A percentile compares a stretch with the other conserved stretches of the same genome.
phyloP scores from a whole-genome alignment of 768 basidiomycete genomes.

The Ephemerocybe angulata region DNA sequence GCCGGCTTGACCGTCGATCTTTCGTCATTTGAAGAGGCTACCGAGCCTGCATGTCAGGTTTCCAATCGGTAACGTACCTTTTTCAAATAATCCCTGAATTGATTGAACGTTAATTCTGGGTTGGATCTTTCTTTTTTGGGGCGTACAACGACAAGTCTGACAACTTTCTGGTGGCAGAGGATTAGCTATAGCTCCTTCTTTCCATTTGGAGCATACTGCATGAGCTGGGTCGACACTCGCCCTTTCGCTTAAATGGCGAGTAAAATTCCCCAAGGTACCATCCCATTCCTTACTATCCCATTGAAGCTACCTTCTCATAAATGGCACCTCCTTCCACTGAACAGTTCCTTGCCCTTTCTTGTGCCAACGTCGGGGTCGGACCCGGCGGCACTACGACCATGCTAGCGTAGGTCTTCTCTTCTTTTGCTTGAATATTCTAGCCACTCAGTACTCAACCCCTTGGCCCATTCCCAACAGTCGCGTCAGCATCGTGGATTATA shows the following conservation, averaged over 20 bases:
- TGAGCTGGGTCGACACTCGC: neutral
- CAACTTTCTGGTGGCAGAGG: constrained; percentile 1
- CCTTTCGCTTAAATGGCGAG: neutral
- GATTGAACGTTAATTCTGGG: constrained; percentile 5
- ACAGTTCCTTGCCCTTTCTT: constrained; percentile 58
- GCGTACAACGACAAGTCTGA: neutral
- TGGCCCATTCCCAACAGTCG: constrained; percentile 26
- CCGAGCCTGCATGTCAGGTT: neutral
- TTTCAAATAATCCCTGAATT: neutral
- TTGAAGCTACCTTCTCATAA: constrained; percentile 21
- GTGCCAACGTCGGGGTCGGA: constrained; percentile 72
- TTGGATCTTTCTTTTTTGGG: neutral
- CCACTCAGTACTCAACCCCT: neutral
- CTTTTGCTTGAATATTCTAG: constrained; percentile 1
- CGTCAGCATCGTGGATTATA: constrained; percentile 52
- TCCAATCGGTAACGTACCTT: constrained; percentile 4
- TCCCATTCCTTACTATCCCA: constrained; percentile 10
- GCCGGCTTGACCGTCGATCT: constrained; percentile 19
- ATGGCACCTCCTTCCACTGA: constrained; percentile 39
- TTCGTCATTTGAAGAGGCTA: neutral
- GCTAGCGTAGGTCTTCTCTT: constrained; percentile 59
- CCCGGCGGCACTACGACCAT: constrained; percentile 79
- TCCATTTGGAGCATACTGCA: neutral
- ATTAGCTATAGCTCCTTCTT: neutral
- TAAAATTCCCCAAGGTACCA: neutral